These are phyloP conservation scores for Prinsepia uniflora DNA, from an alignment of 306 rosid genomes.

Conservation along the genomic window DNA sequence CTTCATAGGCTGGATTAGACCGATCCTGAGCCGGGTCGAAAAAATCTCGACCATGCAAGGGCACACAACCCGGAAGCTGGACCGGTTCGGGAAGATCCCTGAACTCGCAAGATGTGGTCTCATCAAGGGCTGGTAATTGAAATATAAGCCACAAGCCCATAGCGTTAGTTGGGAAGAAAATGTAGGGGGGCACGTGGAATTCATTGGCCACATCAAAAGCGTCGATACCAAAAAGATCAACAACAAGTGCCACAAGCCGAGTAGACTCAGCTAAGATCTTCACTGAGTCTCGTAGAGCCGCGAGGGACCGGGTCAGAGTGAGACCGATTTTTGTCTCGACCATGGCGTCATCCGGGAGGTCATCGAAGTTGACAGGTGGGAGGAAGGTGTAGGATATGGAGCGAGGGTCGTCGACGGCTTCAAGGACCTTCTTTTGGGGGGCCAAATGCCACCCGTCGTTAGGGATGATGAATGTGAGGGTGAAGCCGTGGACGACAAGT, in stretches of 20 bases:
- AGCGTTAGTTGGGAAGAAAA: conserved; percentile 7
- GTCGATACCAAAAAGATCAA: conserved; percentile 11
- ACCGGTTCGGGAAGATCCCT: conserved; percentile 21
- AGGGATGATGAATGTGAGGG: conserved; percentile 24
- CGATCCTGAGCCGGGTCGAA: conserved; percentile 12
- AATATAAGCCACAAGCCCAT: not conserved
- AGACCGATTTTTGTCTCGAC: not conserved
- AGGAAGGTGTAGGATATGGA: conserved; percentile 14
- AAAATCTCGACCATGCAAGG: conserved; percentile 20
- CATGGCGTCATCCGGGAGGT: conserved; percentile 2
- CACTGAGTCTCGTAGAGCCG: conserved; percentile 11
- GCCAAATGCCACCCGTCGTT: conserved; percentile 3
- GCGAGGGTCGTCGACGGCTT: not conserved
- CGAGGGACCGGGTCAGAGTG: conserved; percentile 19
- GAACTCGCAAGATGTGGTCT: conserved; percentile 1
- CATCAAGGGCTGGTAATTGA: conserved; percentile 19
- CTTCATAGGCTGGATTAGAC: not conserved
- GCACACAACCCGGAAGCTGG: conserved; percentile 26
- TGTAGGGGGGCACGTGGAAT: conserved; percentile 2
- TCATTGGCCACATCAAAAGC: conserved; percentile 22
- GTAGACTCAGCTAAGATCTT: not conserved
- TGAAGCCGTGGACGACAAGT: conserved; percentile 15
- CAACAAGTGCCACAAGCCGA: conserved; percentile 6
- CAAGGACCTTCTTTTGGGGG: conserved; percentile 10
- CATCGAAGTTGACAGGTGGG: conserved; percentile 23